A percentile compares a stretch with the other conserved stretches of the same genome.
phyloP scores from a whole-genome alignment of 73 alveolate genomes.

The Tetrahymena malaccensis region DNA sequence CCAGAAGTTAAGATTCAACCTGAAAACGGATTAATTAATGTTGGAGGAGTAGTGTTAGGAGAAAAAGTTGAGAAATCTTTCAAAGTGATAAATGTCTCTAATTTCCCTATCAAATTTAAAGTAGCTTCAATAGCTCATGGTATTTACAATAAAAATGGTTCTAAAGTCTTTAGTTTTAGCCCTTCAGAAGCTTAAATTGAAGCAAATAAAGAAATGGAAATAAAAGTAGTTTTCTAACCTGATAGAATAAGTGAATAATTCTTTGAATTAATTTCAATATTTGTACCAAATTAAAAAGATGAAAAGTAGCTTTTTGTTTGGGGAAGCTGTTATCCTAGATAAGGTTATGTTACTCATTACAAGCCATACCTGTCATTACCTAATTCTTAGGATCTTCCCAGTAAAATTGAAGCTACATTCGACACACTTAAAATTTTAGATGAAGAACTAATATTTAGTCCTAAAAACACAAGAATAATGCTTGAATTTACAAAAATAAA shows the following conservation, averaged over 20 bases:
- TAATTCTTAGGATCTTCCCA: conserved; percentile 35
- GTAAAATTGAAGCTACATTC: conserved; percentile 60
- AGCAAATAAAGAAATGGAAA: conserved; percentile 61
- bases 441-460: conserved; percentile 35
- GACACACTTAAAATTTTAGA: conserved; percentile 37
- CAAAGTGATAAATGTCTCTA: conserved; percentile 69
- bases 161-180: conserved; percentile 71
- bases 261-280: conserved; percentile 73
- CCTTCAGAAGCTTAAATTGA: conserved; percentile 88
- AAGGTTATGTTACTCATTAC: conserved; percentile 73
- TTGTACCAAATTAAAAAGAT: conserved; percentile 87
- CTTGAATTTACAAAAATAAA: conserved; percentile 63
- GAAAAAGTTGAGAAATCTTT: conserved; percentile 80
- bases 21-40: conserved; percentile 75
- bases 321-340: conserved; percentile 89
- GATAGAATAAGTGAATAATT: conserved; percentile 83
- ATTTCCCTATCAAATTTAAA: conserved; percentile 80
- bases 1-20: conserved; percentile 86
- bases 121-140: conserved; percentile 69
- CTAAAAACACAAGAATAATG: conserved; percentile 50
- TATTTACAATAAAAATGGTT: conserved; percentile 67
- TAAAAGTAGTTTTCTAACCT: conserved; percentile 77
- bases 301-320: conserved; percentile 76
- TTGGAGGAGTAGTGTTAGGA: conserved; percentile 77
- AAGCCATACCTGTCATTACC: conserved; percentile 73